Evolutionary conservation across 2,329 filamentous ascomycete species (phyloP), one percentile per base, ranked within the genome.

Genomic region (Botrytis pseudocinerea): DNA sequence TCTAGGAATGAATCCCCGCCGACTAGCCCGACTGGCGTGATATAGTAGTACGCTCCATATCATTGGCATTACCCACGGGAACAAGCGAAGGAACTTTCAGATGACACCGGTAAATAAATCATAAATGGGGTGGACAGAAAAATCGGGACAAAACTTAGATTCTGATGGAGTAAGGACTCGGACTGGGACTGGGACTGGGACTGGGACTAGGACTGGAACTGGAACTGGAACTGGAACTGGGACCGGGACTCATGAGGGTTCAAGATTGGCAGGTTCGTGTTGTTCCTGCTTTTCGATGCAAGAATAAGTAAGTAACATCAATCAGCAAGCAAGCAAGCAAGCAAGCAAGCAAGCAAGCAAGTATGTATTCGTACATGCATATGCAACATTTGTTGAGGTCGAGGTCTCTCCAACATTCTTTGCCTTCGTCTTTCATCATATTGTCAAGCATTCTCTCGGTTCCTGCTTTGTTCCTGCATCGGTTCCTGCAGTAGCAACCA

Each of bases 391-490:
- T 54, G 61, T 20, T 42, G 38, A 64, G 48, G 46, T 66, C 28
- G 12, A 59, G 62, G 65, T 63, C 69, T 65, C 61, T 32, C 68
- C 71, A 73, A 66, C 25, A 14, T 28, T 28, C 51, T 54, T 54
- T 54, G 51, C 69, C 60, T 75, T 42, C 64, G 42, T 59, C 35
- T n/a, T 54, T 54, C 48, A 54, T 54, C 48, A 54, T 54, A 46
- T 40, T 35, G 61, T 54, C 32, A 40, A 62, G 68, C 69, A 70
- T 69, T 69, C 54, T 57, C 51, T 57, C 51, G 20, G 78, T 79
- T 77, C 78, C 78, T 79, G 78, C 78, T 57, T 48, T 20, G 78
- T 79, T 77, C 78, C 78, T 79, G 78, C 78, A 78, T 78, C 61
- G 77, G 77, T 78, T 76, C 77, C 77, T 79, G 77, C 77, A 78